Conservation (phyloP, 202 grass and related monocot species). For the Schoenoplectus triqueter region DNA sequence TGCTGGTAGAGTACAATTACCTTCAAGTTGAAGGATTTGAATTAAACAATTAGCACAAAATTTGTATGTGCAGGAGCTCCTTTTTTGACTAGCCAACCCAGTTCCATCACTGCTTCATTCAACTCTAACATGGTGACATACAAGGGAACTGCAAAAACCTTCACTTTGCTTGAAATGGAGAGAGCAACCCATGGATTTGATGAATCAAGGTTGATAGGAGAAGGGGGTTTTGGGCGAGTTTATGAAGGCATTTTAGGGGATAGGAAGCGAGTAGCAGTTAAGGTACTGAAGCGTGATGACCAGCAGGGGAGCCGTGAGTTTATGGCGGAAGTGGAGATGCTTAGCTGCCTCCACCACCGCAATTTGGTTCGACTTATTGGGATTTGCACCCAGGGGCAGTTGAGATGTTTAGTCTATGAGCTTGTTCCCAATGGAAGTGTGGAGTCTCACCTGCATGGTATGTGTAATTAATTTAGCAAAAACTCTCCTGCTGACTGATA, state of each 20-base stretch:
- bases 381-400: constrained; percentile 87
- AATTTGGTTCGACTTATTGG: constrained; percentile 96
- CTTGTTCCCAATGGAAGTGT: constrained; percentile 92
- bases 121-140: constrained; percentile 82
- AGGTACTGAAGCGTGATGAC: constrained; percentile 91
- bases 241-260: constrained; percentile 86
- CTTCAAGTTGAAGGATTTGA: background rate
- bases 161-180: constrained; percentile 86
- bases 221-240: constrained; percentile 98
- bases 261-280: constrained; percentile 62
- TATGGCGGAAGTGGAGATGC: constrained; percentile 99
- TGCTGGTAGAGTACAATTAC: background rate
- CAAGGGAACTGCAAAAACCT: constrained; percentile 80
- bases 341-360: constrained; percentile 95
- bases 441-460: constrained; percentile 96
- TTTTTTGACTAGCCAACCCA: constrained; percentile 26
- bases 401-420: constrained; percentile 86
- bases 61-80: constrained; percentile 23
- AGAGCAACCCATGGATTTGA: constrained; percentile 85
- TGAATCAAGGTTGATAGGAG: constrained; percentile 80
- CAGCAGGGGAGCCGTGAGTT: constrained; percentile 90
- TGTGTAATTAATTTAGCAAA: constrained; percentile 29
- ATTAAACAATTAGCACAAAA: background rate
- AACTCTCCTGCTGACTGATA: background rate
- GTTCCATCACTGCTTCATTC: constrained; percentile 60